phyloP scores from a whole-genome alignment of 208 protist species.

The Wallacemonas sp. region DNA sequence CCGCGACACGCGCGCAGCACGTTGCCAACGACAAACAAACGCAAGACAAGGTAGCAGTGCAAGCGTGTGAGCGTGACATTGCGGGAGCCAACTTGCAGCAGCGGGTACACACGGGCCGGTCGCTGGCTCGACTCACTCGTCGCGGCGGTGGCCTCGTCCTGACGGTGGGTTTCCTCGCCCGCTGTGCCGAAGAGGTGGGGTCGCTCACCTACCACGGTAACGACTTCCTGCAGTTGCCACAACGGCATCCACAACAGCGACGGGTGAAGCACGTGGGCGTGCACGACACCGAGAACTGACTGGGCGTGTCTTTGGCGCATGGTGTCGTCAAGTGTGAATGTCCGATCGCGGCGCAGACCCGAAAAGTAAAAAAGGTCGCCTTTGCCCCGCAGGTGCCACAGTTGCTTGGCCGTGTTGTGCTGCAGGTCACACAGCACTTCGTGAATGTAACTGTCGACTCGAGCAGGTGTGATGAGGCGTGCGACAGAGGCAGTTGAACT shows the following conservation, averaged over 20 bases:
- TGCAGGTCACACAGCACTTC: constrained; percentile 61
- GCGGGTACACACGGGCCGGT: not conserved
- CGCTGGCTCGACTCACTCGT: not conserved
- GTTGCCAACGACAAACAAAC: constrained; percentile 68
- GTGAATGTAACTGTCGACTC: constrained; percentile 40
- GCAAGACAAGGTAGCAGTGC: constrained; percentile 63
- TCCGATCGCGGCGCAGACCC: constrained; percentile 18
- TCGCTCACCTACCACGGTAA: constrained; percentile 44
- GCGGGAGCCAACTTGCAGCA: not conserved
- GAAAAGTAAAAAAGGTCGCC: constrained; percentile 50
- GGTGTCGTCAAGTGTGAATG: constrained; percentile 14
- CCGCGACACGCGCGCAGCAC: constrained; percentile 55
- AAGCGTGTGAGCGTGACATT: constrained; percentile 16
- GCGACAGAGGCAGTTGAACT: not conserved
- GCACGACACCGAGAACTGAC: constrained; percentile 59
- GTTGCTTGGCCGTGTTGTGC: constrained; percentile 70
- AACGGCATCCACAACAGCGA: constrained; percentile 85
- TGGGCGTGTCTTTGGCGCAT: constrained; percentile 44
- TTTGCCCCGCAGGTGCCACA: constrained; percentile 51
- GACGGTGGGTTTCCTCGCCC: not conserved
- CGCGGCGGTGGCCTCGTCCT: not conserved
- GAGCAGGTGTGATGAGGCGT: constrained; percentile 1
- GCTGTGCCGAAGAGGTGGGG: constrained; percentile 24
- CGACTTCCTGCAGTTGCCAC: constrained; percentile 64
- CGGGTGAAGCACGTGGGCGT: constrained; percentile 58